Evolutionary conservation across 1,284 basidiomycete genomes (phyloP).

Genomic region (Tetrapyrgos nigripes): DNA sequence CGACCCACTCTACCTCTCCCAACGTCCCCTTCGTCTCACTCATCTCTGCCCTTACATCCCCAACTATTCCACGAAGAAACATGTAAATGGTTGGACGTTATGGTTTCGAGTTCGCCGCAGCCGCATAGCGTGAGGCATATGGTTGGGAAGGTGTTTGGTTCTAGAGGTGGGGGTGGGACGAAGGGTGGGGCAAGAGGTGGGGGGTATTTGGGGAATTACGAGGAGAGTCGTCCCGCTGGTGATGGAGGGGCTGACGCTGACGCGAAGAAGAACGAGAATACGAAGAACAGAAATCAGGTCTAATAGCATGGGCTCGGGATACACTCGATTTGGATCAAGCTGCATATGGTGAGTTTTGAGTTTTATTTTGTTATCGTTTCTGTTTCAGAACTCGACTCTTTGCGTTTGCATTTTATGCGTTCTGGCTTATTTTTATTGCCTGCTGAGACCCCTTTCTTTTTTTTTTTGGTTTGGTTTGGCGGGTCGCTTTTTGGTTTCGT

Average conservation of each 20-base stretch:
- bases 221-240: constrained; percentile 22
- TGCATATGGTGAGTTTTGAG: constrained; percentile 58
- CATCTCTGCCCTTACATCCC: constrained; percentile 62
- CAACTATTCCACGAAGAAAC: constrained; percentile 55
- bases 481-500: too few species aligned
- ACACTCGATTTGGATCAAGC: constrained; percentile 57
- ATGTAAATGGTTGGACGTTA: constrained; percentile 60
- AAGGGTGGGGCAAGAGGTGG: background rate
- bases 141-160: constrained; percentile 55
- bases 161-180: constrained; percentile 31
- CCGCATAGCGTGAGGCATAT: constrained; percentile 68
- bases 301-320: constrained; percentile 70
- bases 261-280: background rate
- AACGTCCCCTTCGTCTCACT: constrained; percentile 32
- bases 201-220: constrained; percentile 49
- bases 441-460: too few species aligned
- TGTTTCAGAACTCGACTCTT: too few species aligned
- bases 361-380: too few species aligned
- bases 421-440: too few species aligned
- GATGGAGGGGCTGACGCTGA: background rate
- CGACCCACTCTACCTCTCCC: background rate
- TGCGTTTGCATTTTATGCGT: too few species aligned
- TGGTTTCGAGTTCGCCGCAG: constrained; percentile 80
- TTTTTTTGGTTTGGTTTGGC: too few species aligned
- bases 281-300: constrained; percentile 5